Conservation (phyloP, 805 yeast species). For the Saturnispora hagleri region DNA sequence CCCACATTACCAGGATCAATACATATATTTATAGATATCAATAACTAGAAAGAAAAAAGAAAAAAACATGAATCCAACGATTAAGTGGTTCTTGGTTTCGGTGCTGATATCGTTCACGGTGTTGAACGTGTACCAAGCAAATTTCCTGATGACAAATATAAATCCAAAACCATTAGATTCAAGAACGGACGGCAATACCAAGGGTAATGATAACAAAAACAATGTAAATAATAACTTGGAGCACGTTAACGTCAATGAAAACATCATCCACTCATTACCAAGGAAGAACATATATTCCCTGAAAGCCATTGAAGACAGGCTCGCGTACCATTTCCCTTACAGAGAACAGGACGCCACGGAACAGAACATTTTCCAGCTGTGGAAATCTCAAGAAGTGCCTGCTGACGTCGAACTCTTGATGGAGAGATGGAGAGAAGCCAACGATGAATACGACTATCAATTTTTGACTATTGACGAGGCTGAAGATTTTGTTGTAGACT, state of each 20-base stretch:
- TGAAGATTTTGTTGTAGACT: constrained; percentile 23
- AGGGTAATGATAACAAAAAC: background rate
- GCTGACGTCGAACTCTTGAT: constrained; percentile 20
- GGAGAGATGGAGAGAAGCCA: constrained; percentile 27
- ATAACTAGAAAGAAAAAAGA: background rate
- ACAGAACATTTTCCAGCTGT: constrained; percentile 25
- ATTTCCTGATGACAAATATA: background rate
- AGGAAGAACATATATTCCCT: constrained; percentile 23
- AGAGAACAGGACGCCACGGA: constrained; percentile 21
- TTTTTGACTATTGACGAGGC: constrained; percentile 23
- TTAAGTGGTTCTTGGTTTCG: constrained; percentile 7
- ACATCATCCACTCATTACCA: constrained; percentile 5
- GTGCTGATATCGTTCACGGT: constrained; percentile 8
- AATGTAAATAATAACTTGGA: background rate
- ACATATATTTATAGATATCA: background rate
- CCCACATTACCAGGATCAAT: background rate
- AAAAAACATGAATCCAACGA: background rate
- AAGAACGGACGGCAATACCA: background rate
- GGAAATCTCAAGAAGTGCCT: constrained; percentile 22
- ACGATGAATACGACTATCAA: constrained; percentile 23
- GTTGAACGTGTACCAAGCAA: constrained; percentile 8
- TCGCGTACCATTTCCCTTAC: constrained; percentile 25
- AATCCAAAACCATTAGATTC: background rate
- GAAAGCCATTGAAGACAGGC: constrained; percentile 24
- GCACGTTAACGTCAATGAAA: background rate